phyloP scores from a whole-genome alignment of 2,329 filamentous ascomycete species.

The Penicillium griseofulvum region DNA sequence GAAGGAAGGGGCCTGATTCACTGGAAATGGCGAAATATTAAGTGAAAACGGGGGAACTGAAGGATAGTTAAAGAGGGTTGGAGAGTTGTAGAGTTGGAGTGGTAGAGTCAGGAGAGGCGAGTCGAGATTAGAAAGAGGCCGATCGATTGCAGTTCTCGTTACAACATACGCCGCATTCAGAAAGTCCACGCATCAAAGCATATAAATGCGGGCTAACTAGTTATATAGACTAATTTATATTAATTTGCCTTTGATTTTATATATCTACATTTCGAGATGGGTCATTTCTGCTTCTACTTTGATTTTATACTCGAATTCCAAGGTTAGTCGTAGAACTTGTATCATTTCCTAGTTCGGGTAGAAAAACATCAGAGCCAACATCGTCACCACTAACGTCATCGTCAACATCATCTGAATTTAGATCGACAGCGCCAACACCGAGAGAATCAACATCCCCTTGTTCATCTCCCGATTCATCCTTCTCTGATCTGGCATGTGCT shows the following conservation, averaged over 20 bases:
- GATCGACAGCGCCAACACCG: not conserved
- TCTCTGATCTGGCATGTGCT: not conserved
- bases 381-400: not conserved
- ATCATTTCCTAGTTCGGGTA: not conserved
- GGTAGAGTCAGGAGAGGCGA: no score
- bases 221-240: no score
- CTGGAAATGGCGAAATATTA: not conserved
- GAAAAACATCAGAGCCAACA: no score
- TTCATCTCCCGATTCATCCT: not conserved
- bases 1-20: not conserved
- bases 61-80: not conserved
- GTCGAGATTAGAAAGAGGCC: not conserved
- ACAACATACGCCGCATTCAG: not conserved
- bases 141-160: slow-evolving; percentile 8
- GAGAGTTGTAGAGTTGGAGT: no score
- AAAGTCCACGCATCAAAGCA: not conserved
- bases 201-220: no score
- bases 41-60: not conserved
- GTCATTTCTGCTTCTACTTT: not conserved
- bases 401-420: not conserved
- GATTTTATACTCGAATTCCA: not conserved
- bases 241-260: no score
- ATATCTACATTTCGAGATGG: not conserved
- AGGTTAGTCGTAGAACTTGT: not conserved
- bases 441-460: not conserved